phyloP scores from a whole-genome alignment of 768 basidiomycete genomes.

The Leucogyrophana mollusca region DNA sequence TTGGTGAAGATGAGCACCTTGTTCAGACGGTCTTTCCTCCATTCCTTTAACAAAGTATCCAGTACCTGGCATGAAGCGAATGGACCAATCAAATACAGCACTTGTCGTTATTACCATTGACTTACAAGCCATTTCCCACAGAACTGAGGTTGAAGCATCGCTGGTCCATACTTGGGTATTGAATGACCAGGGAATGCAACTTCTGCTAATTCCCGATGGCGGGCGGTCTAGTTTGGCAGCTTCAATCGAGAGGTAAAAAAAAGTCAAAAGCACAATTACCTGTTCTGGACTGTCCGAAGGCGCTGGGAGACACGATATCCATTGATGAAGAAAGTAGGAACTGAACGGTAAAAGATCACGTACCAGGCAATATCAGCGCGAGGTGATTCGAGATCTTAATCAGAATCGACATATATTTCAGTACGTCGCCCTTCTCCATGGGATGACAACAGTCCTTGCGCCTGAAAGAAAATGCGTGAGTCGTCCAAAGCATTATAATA shows the following conservation, averaged over 20 bases:
- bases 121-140: constrained; percentile 87
- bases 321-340: background rate
- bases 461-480: constrained; percentile 33
- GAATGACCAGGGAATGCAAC: constrained; percentile 59
- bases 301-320: constrained; percentile 36
- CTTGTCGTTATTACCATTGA: constrained; percentile 4
- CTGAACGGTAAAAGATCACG: constrained; percentile 2
- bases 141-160: constrained; percentile 60
- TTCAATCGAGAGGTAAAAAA: background rate
- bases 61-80: constrained; percentile 60
- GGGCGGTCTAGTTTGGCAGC: constrained; percentile 32
- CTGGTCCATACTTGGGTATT: constrained; percentile 58
- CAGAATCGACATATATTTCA: constrained; percentile 78
- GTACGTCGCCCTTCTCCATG: constrained; percentile 48
- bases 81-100: background rate
- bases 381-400: constrained; percentile 91
- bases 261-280: constrained; percentile 30
- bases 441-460: constrained; percentile 59
- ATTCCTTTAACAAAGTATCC: constrained; percentile 60
- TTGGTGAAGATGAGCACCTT: constrained; percentile 96
- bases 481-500: background rate
- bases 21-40: constrained; percentile 64
- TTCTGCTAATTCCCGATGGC: constrained; percentile 61
- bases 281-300: constrained; percentile 70
- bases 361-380: constrained; percentile 81